Evolutionary conservation across 2,329 filamentous ascomycete species (phyloP).

Genomic region (Zymoseptoria brevis): DNA sequence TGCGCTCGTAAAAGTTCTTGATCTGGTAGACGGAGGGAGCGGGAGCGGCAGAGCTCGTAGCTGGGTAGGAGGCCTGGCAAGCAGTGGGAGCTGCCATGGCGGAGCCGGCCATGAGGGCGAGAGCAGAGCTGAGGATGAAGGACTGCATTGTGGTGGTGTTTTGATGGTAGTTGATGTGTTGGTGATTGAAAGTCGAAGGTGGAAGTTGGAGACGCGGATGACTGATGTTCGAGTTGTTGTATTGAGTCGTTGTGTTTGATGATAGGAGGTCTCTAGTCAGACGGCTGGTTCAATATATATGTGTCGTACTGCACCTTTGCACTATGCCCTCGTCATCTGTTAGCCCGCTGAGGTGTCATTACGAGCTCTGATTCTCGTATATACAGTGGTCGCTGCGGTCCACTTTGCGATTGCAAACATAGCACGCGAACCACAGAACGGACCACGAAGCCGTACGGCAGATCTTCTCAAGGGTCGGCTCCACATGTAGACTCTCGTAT

Average conservation of each 20-base stretch:
- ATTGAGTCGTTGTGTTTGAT: neutral
- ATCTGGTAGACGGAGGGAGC: constrained; percentile 8
- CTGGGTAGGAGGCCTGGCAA: neutral
- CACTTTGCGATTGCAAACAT: neutral
- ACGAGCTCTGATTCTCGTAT: neutral
- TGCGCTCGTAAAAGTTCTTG: constrained; percentile 9
- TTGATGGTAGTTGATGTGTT: neutral
- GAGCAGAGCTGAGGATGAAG: constrained; percentile 9
- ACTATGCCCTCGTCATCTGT: neutral
- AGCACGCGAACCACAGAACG: neutral
- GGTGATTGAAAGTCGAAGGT: neutral
- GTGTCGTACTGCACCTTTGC: neutral
- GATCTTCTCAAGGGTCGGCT: neutral
- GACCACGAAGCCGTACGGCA: neutral
- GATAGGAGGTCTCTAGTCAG: neutral
- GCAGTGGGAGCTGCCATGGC: constrained; percentile 6
- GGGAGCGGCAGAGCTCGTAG: neutral
- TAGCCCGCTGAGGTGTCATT: neutral
- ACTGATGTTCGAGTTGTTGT: neutral
- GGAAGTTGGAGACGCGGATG: neutral
- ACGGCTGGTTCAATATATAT: neutral
- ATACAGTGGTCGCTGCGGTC: neutral
- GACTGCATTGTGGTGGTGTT: constrained; percentile 11
- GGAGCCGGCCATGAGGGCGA: constrained; percentile 5
- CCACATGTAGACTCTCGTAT: neutral